Base-by-base conservation (phyloP, 306 rosid genomes). In the Dalbergia oliveri region DNA sequence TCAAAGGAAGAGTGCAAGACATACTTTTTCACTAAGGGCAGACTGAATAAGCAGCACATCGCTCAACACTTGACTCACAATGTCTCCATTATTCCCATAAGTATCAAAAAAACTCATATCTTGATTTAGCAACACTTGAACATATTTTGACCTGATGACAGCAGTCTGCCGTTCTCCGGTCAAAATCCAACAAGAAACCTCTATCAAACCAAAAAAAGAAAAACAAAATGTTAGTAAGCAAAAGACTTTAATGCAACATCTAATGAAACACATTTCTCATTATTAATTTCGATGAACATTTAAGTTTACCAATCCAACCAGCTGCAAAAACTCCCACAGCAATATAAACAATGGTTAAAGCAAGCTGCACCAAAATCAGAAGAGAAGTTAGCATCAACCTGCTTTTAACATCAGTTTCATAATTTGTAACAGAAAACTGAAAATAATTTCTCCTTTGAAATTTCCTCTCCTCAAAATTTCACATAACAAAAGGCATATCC, bases 161-260 rank as follows among this genome's bases (percentile, higher is more conserved):
- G 97, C 98, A 68, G 98, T 94, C 88, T 94, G 98, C 58, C 98
- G 86, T 69, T 94, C 98, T 82, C 98, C 98, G 47, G 98, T 94
- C 87, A 94, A 84, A 86, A 94, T 94, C 98, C 98, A 94, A 89
- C 98, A 94, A 64, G 98, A 94, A 81, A 94, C 98, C 97, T 94
- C 98, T 94, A 83, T 85, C 79, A 80, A 78, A 83, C 71, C 72
- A n/a, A 65, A 14, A 65, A 77, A 26, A 41, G 45, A 54, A 66
- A 63, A 26, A 21, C 23, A 21, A 21, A 67, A 33, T 49, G 82
- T 88, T 87, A 85, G 85, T 43, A 83, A 69, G 78, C 15, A 49
- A 16, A 76, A 75, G 65, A 72, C 43, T 34, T 18, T 44, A 60
- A 61, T 73, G 62, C 59, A 61, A 57, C 43, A 33, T 70, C 75